Percentiles rank a stretch among this genome's conserved stretches.
Conservation (phyloP, 2,329 filamentous ascomycete genomes). For the Coniochaeta sp. region DNA sequence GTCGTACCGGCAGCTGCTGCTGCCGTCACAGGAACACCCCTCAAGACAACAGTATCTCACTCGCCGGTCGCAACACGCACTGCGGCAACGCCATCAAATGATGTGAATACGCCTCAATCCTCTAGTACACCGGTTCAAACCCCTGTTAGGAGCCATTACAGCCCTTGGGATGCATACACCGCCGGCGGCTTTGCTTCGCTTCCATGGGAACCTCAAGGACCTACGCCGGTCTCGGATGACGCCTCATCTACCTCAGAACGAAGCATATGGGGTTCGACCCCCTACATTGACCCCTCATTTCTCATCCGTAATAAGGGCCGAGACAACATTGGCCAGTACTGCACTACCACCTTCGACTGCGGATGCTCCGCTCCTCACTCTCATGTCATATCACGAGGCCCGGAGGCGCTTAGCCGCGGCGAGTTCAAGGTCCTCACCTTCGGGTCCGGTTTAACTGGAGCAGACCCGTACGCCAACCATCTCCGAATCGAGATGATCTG, state of each 20-base stretch:
- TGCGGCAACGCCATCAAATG: not conserved
- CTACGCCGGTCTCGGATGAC: not conserved
- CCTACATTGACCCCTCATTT: constrained; percentile 2
- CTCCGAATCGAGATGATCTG: constrained; percentile 19
- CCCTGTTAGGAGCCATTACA: not conserved
- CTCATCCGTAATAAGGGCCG: not conserved
- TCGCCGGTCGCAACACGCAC: not conserved
- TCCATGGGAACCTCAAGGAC: not conserved
- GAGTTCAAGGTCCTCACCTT: constrained; percentile 8
- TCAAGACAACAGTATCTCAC: not conserved
- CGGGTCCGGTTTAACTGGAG: constrained; percentile 3
- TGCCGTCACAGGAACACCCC: too few relatives aligned
- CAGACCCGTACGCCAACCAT: constrained; percentile 17
- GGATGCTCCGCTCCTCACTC: constrained; percentile 9
- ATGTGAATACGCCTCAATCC: not conserved
- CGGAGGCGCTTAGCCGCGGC: not conserved
- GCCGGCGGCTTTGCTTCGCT: not conserved
- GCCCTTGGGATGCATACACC: not conserved
- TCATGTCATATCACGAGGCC: constrained; percentile 3
- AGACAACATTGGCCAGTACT: not conserved
- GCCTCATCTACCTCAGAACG: not conserved
- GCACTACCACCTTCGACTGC: constrained; percentile 6
- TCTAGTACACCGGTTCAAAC: not conserved
- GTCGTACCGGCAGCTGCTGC: not conserved
- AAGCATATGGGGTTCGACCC: constrained; percentile 1